Evolutionary conservation across 2,329 filamentous ascomycete genomes (phyloP), one percentile per base, ranked within the genome.

Genomic region (Raffaelea ambrosiae): DNA sequence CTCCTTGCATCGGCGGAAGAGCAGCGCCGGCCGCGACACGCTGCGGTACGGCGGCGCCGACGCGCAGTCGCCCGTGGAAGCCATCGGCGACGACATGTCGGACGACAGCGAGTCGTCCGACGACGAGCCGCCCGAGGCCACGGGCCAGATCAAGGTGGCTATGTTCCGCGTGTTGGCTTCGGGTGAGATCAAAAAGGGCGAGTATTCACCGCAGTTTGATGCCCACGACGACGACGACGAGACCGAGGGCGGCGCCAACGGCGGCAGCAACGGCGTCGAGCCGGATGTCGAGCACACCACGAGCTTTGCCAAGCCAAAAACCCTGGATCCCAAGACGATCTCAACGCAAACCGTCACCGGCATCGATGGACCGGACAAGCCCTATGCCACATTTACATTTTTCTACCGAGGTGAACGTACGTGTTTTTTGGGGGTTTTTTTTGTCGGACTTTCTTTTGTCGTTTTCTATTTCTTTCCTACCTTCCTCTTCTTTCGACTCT

Each of bases 291-390:
- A 97, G 66, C 93, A 98, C 63, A 97, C 93, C 2, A 97, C 93
- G 8, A 95, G 90, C 62, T 97, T 97, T 66, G 91, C 91, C 10
- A 95, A 96, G 68, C 91, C 90, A 14, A 97, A 96, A 74, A 86
- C 88, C 2, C 74, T 96, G 46, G 94, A 97, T 68, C 91, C 91
- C 0, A 96, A 96, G 69, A 89, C 88, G 3, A 98, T 98, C 61
- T 97, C 90, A 61, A 98, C 93, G 3, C 93, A 98, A 68, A 98
- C 93, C 0, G 93, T 98, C n/a, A 97, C 93, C 9, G 93, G 91
- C 18, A 95, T 97, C 53, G 93, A 98, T 64, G 88, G 89, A 0
- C 89, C 90, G 19, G 91, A 97, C 53, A 93, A 91, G 66, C 93
- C 94, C 3, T 98, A 95, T 67, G 93, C 93, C 4, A 84, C 87